phyloP scores from a whole-genome alignment of 2,329 filamentous ascomycete species.

The Sclerotinia nivalis region DNA sequence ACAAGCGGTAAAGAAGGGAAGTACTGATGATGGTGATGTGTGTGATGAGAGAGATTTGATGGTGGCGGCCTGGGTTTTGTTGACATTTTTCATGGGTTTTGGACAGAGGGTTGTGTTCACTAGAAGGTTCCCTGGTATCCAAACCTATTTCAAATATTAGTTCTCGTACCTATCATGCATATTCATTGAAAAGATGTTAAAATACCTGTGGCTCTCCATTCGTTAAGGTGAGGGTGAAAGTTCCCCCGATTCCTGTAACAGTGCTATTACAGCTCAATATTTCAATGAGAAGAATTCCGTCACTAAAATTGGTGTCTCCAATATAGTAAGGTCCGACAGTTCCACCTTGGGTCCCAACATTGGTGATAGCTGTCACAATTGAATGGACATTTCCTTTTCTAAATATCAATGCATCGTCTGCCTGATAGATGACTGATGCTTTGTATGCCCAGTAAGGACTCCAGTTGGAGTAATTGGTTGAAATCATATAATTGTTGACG shows the following conservation, averaged over 20 bases:
- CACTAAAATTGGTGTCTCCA: constrained; percentile 26
- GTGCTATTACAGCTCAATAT: constrained; percentile 19
- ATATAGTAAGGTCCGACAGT: constrained; percentile 26
- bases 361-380: constrained; percentile 26
- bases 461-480: constrained; percentile 26
- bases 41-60: constrained; percentile 9
- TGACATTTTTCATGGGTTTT: constrained; percentile 21
- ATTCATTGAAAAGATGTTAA: neutral
- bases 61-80: constrained; percentile 12
- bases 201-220: constrained; percentile 21
- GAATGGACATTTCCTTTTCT: constrained; percentile 28
- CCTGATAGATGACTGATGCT: constrained; percentile 18
- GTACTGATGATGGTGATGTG: neutral
- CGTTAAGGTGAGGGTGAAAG: constrained; percentile 7
- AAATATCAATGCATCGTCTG: constrained; percentile 27
- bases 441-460: constrained; percentile 30
- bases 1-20: neutral
- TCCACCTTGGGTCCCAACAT: constrained; percentile 19
- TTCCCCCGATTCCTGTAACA: neutral
- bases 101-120: constrained; percentile 25
- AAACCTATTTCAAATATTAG: constrained; percentile 14
- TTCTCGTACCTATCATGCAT: neutral
- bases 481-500: constrained; percentile 19
- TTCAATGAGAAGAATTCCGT: constrained; percentile 27
- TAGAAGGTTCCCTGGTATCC: constrained; percentile 16